These are phyloP conservation scores for Penicillium simplicissimum DNA, from an alignment of 495 filamentous ascomycete genomes.

Conservation along the genomic window DNA sequence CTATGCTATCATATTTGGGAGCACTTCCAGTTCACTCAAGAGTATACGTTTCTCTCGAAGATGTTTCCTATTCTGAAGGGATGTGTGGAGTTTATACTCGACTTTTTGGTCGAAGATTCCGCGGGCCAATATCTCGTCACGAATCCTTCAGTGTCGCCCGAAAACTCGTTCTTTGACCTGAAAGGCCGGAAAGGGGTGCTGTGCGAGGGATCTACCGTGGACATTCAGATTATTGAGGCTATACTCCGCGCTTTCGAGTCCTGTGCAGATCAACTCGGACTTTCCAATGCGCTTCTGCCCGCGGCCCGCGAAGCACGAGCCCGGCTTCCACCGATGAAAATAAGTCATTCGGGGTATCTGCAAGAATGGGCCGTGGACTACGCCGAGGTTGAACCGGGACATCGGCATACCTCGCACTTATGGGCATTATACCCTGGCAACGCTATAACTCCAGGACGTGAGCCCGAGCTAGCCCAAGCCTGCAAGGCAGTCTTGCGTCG, in stretches of 20 bases:
- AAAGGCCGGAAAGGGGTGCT: constrained; percentile 34
- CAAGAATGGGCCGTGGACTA: constrained; percentile 53
- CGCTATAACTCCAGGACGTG: constrained; percentile 25
- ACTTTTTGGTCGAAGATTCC: constrained; percentile 46
- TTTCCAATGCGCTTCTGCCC: constrained; percentile 24
- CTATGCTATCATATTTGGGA: constrained; percentile 50
- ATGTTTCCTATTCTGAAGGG: constrained; percentile 40
- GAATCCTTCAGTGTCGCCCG: constrained; percentile 51
- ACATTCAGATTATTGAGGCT: constrained; percentile 47
- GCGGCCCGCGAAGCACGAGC: constrained; percentile 14
- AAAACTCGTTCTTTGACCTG: constrained; percentile 45
- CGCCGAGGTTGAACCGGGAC: constrained; percentile 46
- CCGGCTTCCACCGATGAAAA: constrained; percentile 34
- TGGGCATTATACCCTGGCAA: constrained; percentile 43
- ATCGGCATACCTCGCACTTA: constrained; percentile 52
- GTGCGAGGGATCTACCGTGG: constrained; percentile 48
- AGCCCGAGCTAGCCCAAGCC: constrained; percentile 33
- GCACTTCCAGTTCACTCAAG: constrained; percentile 42
- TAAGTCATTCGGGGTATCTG: constrained; percentile 44
- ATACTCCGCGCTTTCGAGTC: constrained; percentile 40
- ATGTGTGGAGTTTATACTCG: constrained; percentile 44
- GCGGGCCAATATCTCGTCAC: constrained; percentile 39
- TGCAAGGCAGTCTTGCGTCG: constrained; percentile 40
- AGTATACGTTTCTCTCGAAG: constrained; percentile 33
- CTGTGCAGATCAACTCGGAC: constrained; percentile 23